Base-by-base conservation (phyloP, 345 rosid species). In the Camelina laxa region DNA sequence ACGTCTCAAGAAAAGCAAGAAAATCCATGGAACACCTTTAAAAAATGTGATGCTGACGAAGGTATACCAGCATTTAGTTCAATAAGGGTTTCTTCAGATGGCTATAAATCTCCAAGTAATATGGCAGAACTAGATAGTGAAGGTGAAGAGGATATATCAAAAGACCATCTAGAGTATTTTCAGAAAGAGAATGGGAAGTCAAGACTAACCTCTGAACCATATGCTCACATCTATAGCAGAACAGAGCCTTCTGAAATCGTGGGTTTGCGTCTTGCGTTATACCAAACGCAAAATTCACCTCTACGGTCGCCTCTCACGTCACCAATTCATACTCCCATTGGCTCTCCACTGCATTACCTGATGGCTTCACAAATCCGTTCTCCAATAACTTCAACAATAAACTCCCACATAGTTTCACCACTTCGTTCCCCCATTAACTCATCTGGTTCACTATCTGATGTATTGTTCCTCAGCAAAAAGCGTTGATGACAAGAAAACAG, bases 391-490 rank as follows among this genome's bases (percentile, higher is more conserved):
- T 69, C 80, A 47, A 60, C 73, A 72, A 65, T 72, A 13, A 55
- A 65, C 31, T 12, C 69, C 31, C 69, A 66, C 58, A 78, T 78
- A 72, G 77, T 78, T 31, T 72, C 81, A 50, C 81, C 73, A 1
- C 21, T 78, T 5, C 81, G 81, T 50, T 78, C 77, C 65, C 81
- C 81, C 48, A 78, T 78, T 50, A 60, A 59, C 68, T 24, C 73
- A 39, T 42, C 73, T 30, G 76, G 76, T 49, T 77, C 77, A 58
- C 73, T 72, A 57, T 72, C 81, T 30, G 80, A 72, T 59, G 73
- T 78, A 66, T 66, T 59, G 57, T 72, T 78, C 64, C 66, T 72
- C 35, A 68, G 73, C 22, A 77, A 77, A 38, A 71, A 72, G 39
- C 38, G 12, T 57, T 63, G 31, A 71, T 70, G 51, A 30, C 45